phyloP scores from a whole-genome alignment of 805 yeast species.

The Lachancea dasiensis region DNA sequence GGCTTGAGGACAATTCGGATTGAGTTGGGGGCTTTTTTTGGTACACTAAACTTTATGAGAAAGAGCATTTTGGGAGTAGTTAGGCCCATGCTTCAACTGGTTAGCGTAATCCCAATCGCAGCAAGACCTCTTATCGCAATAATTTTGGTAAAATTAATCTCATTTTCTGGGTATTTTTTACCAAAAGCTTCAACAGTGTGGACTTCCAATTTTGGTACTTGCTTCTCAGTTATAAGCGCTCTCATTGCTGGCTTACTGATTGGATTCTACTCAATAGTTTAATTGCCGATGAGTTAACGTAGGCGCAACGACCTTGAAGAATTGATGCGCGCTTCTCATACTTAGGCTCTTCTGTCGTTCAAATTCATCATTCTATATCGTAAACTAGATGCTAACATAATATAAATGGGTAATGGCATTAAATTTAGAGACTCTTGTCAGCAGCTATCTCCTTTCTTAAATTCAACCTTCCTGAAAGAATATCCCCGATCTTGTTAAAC shows the following conservation, averaged over 20 bases:
- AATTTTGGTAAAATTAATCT: neutral
- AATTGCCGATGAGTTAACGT: too few relatives aligned
- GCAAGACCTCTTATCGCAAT: neutral
- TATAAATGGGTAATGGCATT: constrained; percentile 4
- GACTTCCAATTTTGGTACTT: neutral
- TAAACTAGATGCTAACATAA: constrained; percentile 9
- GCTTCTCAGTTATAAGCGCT: neutral
- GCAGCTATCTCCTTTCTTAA: constrained; percentile 39
- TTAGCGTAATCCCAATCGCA: neutral
- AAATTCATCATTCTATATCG: constrained; percentile 12
- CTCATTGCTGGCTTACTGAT: neutral
- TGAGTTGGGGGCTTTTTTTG: constrained; percentile 4
- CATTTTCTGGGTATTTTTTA: neutral
- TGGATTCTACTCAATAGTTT: neutral
- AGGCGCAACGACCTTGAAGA: too few relatives aligned
- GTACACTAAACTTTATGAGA: neutral
- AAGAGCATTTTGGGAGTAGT: neutral
- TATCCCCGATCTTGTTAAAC: constrained; percentile 53
- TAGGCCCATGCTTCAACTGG: neutral
- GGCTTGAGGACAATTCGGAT: constrained; percentile 11
- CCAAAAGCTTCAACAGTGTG: neutral
- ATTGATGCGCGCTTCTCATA: too few relatives aligned
- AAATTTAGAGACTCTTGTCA: constrained; percentile 5
- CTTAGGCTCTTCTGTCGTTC: too few relatives aligned
- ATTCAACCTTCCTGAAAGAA: constrained; percentile 63